These are phyloP conservation scores for Termitomyces eurrhizus DNA, from an alignment of 768 basidiomycete species.

Conservation along the genomic window DNA sequence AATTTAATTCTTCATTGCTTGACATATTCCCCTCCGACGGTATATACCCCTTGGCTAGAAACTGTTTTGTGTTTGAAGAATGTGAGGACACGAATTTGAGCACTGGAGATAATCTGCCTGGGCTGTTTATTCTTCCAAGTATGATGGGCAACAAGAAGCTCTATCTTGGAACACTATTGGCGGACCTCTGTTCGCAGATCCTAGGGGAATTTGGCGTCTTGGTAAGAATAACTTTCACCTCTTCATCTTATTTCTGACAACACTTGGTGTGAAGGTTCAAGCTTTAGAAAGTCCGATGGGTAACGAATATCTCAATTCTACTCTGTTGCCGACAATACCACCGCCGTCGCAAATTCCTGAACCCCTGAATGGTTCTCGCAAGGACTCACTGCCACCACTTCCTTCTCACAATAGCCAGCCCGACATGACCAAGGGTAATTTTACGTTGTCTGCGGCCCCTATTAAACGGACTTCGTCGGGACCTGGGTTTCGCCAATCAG, in stretches of 20 bases:
- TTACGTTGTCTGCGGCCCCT: conserved; percentile 35
- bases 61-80: conserved; percentile 86
- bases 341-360: conserved; percentile 56
- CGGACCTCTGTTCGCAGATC: conserved; percentile 85
- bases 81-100: conserved; percentile 55
- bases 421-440: conserved; percentile 41
- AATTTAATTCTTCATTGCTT: conserved; percentile 62
- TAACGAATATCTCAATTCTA: conserved; percentile 78
- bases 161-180: conserved; percentile 85
- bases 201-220: conserved; percentile 81
- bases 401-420: conserved; percentile 53
- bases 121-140: conserved; percentile 75
- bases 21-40: conserved; percentile 65
- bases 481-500: conserved; percentile 48
- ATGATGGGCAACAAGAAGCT: conserved; percentile 85
- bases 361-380: conserved; percentile 44
- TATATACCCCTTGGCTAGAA: conserved; percentile 74
- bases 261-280: conserved; percentile 49
- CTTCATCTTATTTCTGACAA: not conserved
- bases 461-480: conserved; percentile 57
- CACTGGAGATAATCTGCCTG: conserved; percentile 51
- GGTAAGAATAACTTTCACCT: conserved; percentile 43
- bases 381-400: conserved; percentile 42
- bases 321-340: conserved; percentile 61
- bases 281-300: conserved; percentile 79